Conservation (phyloP, 495 filamentous ascomycete genomes). For the Bacidia rubella region DNA sequence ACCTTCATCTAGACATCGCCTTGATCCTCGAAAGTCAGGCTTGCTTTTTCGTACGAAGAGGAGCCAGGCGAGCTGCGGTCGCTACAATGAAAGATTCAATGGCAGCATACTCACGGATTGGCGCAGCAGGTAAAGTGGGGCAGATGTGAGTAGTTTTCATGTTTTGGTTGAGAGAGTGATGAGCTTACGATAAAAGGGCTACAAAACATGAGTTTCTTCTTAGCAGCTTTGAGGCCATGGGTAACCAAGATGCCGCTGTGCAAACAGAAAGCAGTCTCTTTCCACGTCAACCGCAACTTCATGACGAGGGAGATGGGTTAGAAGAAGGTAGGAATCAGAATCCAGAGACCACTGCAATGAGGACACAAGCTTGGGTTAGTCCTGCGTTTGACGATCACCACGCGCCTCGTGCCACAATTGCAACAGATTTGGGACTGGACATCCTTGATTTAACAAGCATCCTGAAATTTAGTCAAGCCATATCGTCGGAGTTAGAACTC, state of each 20-base stretch:
- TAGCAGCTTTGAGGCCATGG: slow-evolving; percentile 46
- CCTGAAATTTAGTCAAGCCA: slow-evolving; percentile 74
- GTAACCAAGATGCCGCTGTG: slow-evolving; percentile 52
- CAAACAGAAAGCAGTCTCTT: slow-evolving; percentile 49
- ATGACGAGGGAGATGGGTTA: slow-evolving; percentile 39
- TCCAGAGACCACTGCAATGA: slow-evolving; percentile 42
- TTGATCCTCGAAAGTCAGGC: slow-evolving; percentile 60
- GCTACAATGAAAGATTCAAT: slow-evolving; percentile 59
- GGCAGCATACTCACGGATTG: slow-evolving; percentile 57
- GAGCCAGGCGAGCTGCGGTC: slow-evolving; percentile 59
- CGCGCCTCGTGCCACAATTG: slow-evolving; percentile 6
- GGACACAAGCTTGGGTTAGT: slow-evolving; percentile 49
- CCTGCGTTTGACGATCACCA: slow-evolving; percentile 13
- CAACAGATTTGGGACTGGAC: slow-evolving; percentile 31
- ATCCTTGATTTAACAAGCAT: slow-evolving; percentile 83
- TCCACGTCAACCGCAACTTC: slow-evolving; percentile 30
- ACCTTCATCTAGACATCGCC: slow-evolving; percentile 67
- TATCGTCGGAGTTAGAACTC: slow-evolving; percentile 76
- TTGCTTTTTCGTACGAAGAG: slow-evolving; percentile 58
- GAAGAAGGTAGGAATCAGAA: slow-evolving; percentile 32
- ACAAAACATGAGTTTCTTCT: slow-evolving; percentile 41
- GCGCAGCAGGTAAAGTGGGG: slow-evolving; percentile 54
- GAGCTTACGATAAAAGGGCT: too few species aligned
- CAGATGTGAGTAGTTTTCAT: too few species aligned
- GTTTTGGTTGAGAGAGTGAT: too few species aligned